phyloP scores from a whole-genome alignment of 2,329 filamentous ascomycete species.

The Celoporthe dispersa region DNA sequence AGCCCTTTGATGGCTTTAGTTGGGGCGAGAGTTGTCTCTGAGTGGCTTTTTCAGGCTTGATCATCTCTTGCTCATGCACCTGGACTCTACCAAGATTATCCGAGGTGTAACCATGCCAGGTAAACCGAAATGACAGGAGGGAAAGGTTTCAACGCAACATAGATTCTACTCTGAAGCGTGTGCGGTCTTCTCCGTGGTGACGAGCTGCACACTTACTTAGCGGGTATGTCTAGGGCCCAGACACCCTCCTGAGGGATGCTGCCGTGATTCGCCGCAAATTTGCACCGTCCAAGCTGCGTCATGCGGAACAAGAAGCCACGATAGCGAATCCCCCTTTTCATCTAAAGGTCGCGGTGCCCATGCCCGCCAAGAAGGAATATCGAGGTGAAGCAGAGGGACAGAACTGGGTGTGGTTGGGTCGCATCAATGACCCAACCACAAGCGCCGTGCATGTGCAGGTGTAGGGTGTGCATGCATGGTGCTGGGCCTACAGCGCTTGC shows the following conservation, averaged over 20 bases:
- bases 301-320: neutral
- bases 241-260: too few species aligned
- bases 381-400: neutral
- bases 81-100: neutral
- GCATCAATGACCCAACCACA: neutral
- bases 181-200: too few species aligned
- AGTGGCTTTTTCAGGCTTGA: neutral
- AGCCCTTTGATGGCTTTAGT: neutral
- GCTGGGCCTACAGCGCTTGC: neutral
- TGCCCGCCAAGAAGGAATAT: neutral
- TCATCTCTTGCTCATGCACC: neutral
- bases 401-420: neutral
- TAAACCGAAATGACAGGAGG: neutral
- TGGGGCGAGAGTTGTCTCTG: neutral
- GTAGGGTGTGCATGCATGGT: neutral
- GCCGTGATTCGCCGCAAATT: too few species aligned
- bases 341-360: too few species aligned
- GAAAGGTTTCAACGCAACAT: too few species aligned
- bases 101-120: neutral
- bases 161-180: too few species aligned
- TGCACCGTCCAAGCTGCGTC: too few species aligned
- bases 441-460: conserved; percentile 1
- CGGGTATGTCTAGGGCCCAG: too few species aligned
- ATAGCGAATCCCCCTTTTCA: neutral
- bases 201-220: too few species aligned